Conservation (phyloP, 768 basidiomycete species). For the Boletus speciosus region DNA sequence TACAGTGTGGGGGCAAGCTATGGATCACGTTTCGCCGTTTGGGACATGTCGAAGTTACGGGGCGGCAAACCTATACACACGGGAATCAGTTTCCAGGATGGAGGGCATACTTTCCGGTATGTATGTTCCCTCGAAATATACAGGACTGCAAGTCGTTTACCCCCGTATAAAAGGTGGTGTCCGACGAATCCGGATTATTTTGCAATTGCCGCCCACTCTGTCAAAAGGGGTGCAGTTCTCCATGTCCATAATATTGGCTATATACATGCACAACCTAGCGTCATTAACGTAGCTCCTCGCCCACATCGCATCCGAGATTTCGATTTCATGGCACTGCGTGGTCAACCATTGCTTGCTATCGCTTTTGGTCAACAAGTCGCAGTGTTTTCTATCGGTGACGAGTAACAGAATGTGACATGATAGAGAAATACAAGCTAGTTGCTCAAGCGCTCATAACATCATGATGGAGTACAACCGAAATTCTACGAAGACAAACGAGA, state of each 20-base stretch:
- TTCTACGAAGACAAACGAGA: conserved; percentile 2
- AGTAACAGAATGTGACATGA: conserved; percentile 32
- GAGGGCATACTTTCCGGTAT: conserved; percentile 66
- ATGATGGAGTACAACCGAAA: conserved; percentile 2
- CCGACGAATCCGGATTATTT: conserved; percentile 73
- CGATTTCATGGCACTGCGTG: conserved; percentile 63
- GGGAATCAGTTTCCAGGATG: conserved; percentile 63
- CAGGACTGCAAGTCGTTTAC: background rate
- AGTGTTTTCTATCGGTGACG: conserved; percentile 63
- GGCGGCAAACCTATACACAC: conserved; percentile 71
- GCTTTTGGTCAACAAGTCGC: conserved; percentile 58
- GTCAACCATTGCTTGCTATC: conserved; percentile 65
- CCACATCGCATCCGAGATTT: conserved; percentile 71
- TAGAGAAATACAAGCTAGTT: conserved; percentile 19
- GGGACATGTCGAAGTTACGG: conserved; percentile 69
- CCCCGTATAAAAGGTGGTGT: conserved; percentile 61
- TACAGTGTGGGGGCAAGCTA: conserved; percentile 71
- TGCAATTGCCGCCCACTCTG: conserved; percentile 63
- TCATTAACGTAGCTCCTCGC: conserved; percentile 53
- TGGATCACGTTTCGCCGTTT: conserved; percentile 67
- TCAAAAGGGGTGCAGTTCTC: conserved; percentile 60
- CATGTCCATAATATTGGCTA: conserved; percentile 68
- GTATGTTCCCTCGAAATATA: conserved; percentile 32
- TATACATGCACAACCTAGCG: conserved; percentile 59
- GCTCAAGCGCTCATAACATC: conserved; percentile 4